A percentile compares a stretch with the other conserved stretches of the same genome.
Conservation (phyloP, 1,284 basidiomycete species). For the Tylopilus sp. region DNA sequence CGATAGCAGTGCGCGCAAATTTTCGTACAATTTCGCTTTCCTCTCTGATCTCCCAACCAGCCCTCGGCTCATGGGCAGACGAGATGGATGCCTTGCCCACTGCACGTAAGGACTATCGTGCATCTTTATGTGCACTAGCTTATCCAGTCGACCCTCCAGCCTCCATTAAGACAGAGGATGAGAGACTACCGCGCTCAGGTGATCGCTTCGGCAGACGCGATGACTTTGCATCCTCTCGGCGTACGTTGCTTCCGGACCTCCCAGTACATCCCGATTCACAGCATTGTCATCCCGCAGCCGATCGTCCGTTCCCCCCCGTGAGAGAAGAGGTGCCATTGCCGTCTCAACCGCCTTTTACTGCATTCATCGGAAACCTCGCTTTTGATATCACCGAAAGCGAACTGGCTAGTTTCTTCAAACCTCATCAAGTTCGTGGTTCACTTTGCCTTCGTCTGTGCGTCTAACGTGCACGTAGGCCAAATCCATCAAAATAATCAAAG, state of each 20-base stretch:
- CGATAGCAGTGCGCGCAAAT: constrained; percentile 59
- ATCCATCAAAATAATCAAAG: constrained; percentile 89
- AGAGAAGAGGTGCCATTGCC: constrained; percentile 94
- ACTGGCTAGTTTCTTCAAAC: constrained; percentile 76
- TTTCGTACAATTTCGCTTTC: constrained; percentile 16
- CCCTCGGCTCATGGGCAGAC: constrained; percentile 92
- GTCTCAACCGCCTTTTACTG: constrained; percentile 93
- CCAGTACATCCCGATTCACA: constrained; percentile 13
- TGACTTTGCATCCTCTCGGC: constrained; percentile 58
- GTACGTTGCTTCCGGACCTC: constrained; percentile 40
- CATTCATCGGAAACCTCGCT: constrained; percentile 92
- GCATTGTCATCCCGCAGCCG: constrained; percentile 41
- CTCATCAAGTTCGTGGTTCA: constrained; percentile 49
- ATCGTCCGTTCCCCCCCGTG: constrained; percentile 53
- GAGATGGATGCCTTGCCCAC: constrained; percentile 89
- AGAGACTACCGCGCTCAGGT: constrained; percentile 41
- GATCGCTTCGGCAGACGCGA: constrained; percentile 57
- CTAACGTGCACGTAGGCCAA: constrained; percentile 52
- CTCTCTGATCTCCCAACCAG: constrained; percentile 39
- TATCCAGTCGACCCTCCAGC: constrained; percentile 41
- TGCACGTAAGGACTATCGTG: constrained; percentile 65
- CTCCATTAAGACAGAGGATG: constrained; percentile 58
- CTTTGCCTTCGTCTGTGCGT: not conserved
- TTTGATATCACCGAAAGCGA: constrained; percentile 90
- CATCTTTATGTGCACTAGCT: constrained; percentile 14